Evolutionary conservation across 1,284 basidiomycete species (phyloP).

Genomic region (Ustilago xerochloae): DNA sequence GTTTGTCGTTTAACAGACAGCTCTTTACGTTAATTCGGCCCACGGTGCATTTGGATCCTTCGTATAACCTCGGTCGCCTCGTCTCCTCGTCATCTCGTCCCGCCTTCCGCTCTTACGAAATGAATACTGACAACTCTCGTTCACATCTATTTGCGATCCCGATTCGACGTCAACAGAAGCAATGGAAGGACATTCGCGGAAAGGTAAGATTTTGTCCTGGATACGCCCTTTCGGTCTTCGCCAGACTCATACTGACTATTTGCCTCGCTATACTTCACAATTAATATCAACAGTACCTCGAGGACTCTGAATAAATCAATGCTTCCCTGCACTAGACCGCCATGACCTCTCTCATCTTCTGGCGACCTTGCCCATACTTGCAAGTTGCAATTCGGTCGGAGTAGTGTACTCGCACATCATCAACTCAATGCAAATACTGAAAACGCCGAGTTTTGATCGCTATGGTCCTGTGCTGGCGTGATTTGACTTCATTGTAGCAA

Average conservation of each 20-base stretch:
- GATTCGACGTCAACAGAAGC: constrained; percentile 44
- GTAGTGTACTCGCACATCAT: neutral
- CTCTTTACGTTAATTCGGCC: too few species aligned
- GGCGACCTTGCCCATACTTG: neutral
- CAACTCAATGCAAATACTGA: constrained; percentile 12
- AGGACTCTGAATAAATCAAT: constrained; percentile 35
- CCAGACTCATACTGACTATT: neutral
- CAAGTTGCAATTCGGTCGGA: too few species aligned
- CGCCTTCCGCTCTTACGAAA: neutral
- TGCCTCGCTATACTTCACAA: neutral
- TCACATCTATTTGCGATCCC: neutral
- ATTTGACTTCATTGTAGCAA: neutral
- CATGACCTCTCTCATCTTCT: neutral
- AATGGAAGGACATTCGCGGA: constrained; percentile 62
- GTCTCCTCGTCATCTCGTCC: too few species aligned
- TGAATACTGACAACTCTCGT: constrained; percentile 3
- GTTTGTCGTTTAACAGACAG: too few species aligned
- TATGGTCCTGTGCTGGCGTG: neutral
- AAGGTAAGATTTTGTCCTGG: constrained; percentile 32
- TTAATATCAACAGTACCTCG: constrained; percentile 33
- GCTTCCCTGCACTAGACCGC: neutral
- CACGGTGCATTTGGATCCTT: too few species aligned
- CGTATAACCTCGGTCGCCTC: too few species aligned
- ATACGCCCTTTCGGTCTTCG: neutral
- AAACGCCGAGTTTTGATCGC: neutral